Base-by-base conservation (phyloP, 2,329 filamentous ascomycete species). In the Trichophyton mentagrophytes region DNA sequence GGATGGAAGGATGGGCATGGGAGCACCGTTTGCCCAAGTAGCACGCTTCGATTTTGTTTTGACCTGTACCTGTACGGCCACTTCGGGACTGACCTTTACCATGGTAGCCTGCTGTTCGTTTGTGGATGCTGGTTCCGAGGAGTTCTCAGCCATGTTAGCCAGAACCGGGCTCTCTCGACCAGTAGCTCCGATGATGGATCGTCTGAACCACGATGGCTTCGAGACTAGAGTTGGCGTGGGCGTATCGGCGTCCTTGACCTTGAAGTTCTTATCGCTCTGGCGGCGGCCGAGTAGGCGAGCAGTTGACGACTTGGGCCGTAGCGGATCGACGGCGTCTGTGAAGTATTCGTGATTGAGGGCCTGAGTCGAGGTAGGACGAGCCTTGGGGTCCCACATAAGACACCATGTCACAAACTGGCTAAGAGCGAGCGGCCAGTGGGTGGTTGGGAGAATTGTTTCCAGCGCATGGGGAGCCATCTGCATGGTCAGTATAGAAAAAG, bases 361-460 rank as follows among this genome's bases (percentile, higher is more conserved):
- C 74, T 99, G 91, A 0, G 87, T 85, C 1, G 92, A 96, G 3
- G 91, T 97, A 51, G 93, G 93, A 63, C 93, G 83, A 69, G 79
- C 85, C 77, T 91, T 95, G 9, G 93, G 93, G 73, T 99, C 93
- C 93, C 93, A 99, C 88, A 97, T 93, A 66, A 99, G 76, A 74
- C 93, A 99, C 90, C 90, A 96, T 15, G 93, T 99, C 62, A 99
- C 93, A 70, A 99, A 97, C 62, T 95, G 85, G 69, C 87, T 88
- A 60, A 99, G 80, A 20, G 90, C 87, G 1, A 86, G 77, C 4
- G 93, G 93, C 93, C 93, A 99, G 70, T 96, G 89, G 15, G 93
- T 90, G 27, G 88, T 73, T 70, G 90, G 90, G 6, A 99, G 80
- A 66, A 97, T 93, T 3, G 90, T 95, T 67, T 97, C 92, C 83